Base-by-base conservation (phyloP, 2,329 filamentous ascomycete genomes). In the Venturia oleaginea region DNA sequence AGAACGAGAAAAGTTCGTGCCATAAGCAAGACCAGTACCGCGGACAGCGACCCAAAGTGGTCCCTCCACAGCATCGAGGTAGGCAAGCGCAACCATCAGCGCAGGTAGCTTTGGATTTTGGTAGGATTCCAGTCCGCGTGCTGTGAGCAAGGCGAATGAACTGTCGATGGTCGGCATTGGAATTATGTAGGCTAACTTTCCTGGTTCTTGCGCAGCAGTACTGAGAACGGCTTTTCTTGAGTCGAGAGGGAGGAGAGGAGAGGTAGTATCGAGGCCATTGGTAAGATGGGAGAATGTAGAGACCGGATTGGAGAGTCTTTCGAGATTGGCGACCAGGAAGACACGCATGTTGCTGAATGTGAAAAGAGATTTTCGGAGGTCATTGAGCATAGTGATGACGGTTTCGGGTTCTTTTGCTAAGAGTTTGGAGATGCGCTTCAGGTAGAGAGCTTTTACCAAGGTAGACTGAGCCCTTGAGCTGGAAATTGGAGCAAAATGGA, bases 11-110 rank as follows among this genome's bases (percentile, higher is more conserved):
- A 97, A 96, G 70, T 84, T 86, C 0, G 89, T 88, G 63, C 92
- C 92, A 72, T 99, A 99, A 0, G 94, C 94, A 62, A 97, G 86
- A 55, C 94, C 94, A 54, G 91, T 94, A 64, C 94, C 94, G 59
- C 94, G 91, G 60, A 97, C 90, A 0, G 91, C 91, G 67, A 89
- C 89, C 93, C 94, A 97, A 38, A 99, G 84, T 0, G 94, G 94
- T 0, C 94, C 94, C 76, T 99, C 94, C 22, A 95, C 89, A 0
- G 92, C 87, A 72, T 97, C 92, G 66, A 99, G 87, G 73, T 97
- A 97, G 24, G 92, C 87, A 61, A 92, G 85, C 0, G 93, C 92
- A 8, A 99, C 92, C 74, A 96, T 85, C 62, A 96, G 82, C 2
- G 92, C 87, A 0, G 94, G 92, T 1, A 97, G 81, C 19, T 85